A percentile compares a stretch with the other conserved stretches of the same genome.
phyloP scores from a whole-genome alignment of 2,329 filamentous ascomycete species.

The Aureobasidium subglaciale region DNA sequence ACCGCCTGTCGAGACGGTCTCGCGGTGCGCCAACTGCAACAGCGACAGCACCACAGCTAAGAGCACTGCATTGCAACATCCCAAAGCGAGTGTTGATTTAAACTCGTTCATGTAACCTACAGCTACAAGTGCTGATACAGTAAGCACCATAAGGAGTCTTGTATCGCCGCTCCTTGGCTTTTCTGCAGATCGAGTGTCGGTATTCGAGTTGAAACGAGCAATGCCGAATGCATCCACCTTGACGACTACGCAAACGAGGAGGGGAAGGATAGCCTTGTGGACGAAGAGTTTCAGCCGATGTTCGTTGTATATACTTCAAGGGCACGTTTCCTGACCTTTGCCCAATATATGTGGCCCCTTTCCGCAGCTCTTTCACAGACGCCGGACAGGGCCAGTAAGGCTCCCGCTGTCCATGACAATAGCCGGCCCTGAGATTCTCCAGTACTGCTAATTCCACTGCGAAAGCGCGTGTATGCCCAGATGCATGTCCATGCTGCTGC shows the following conservation, averaged over 20 bases:
- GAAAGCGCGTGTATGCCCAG: slow-evolving; percentile 30
- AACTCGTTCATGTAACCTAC: slow-evolving; percentile 29
- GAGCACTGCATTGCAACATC: slow-evolving; percentile 36
- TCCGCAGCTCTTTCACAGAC: slow-evolving; percentile 41
- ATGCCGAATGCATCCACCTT: slow-evolving; percentile 18
- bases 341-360: slow-evolving; percentile 37
- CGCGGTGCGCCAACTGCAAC: slow-evolving; percentile 29
- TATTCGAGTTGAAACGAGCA: slow-evolving; percentile 21
- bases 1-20: slow-evolving; percentile 19
- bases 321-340: slow-evolving; percentile 32
- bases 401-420: slow-evolving; percentile 35
- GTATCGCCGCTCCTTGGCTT: slow-evolving; percentile 23
- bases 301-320: slow-evolving; percentile 3
- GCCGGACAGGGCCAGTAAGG: slow-evolving; percentile 34
- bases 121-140: slow-evolving; percentile 30
- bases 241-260: slow-evolving; percentile 21
- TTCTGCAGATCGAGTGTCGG: slow-evolving; percentile 21
- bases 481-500: slow-evolving; percentile 37
- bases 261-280: slow-evolving; percentile 24
- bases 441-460: slow-evolving; percentile 7
- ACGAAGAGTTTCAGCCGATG: slow-evolving; percentile 20
- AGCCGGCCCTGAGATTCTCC: slow-evolving; percentile 23
- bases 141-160: slow-evolving; percentile 29
- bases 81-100: slow-evolving; percentile 32
- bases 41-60: slow-evolving; percentile 34